phyloP scores from a whole-genome alignment of 2,329 filamentous ascomycete species.

The Colletotrichum cuscutae region DNA sequence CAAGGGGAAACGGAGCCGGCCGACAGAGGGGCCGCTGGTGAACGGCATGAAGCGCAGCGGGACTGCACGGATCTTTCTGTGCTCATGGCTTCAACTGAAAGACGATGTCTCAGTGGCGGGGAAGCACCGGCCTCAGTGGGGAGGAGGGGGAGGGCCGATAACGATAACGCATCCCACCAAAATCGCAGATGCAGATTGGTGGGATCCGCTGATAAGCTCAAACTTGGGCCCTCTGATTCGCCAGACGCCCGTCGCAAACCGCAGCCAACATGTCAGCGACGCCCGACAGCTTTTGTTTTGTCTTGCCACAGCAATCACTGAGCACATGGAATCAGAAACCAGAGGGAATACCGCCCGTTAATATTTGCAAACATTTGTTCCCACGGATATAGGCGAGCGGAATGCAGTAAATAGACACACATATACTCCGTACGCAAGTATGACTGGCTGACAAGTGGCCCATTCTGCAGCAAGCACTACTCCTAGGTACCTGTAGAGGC shows the following conservation, averaged over 20 bases:
- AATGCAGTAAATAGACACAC: not conserved
- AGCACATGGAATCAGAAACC: not conserved
- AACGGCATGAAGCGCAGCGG: constrained; percentile 12
- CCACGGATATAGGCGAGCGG: not conserved
- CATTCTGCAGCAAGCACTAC: not conserved
- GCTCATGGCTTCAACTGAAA: not conserved
- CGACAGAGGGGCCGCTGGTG: constrained; percentile 21
- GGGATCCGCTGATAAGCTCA: constrained; percentile 30
- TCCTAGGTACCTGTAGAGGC: not conserved
- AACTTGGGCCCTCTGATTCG: constrained; percentile 23
- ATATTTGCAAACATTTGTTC: not conserved
- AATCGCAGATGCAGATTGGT: not conserved
- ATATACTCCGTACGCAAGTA: not conserved
- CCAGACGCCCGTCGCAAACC: not conserved
- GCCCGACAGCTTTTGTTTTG: not conserved
- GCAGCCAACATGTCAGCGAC: not conserved
- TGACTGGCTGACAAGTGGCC: not conserved
- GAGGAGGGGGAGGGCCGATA: constrained; percentile 20
- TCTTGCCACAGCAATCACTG: not conserved
- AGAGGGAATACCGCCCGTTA: not conserved
- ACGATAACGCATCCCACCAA: constrained; percentile 28
- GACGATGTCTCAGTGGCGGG: not conserved
- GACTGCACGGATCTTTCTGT: constrained; percentile 1
- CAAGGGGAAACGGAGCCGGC: constrained; percentile 28
- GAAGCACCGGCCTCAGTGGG: not conserved